Base-by-base conservation (phyloP, 2,329 filamentous ascomycete genomes). In the Fusarium xyrophilum region DNA sequence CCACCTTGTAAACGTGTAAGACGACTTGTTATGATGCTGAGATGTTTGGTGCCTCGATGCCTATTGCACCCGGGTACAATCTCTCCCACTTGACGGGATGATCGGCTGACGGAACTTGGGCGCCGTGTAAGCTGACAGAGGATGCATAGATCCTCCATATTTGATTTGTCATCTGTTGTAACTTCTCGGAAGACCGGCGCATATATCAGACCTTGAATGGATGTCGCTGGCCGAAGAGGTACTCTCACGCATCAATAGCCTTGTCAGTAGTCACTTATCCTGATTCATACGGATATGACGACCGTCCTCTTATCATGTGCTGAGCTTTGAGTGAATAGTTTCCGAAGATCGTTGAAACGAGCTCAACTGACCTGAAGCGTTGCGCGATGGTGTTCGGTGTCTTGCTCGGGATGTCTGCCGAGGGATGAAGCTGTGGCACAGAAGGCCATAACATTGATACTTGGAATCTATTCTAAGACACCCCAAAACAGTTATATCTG, bases 271-370 rank as follows among this genome's bases (percentile, higher is more conserved):
- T 44, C 27, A 12, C 10, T 25, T 3, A 15, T 23, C 19, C n/a
- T 14, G 9, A n/a, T 10, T n/a, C 12, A 11, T 17, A 21, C 14
- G 13, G 17, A 19, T 32, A 19, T 12, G 21, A 14, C 12, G 25
- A 3, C 4, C 14, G 1, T 5, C 19, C 4, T 2, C 2, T 7
- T 6, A 15, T 6, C 1, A 1, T 5, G 8, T 19, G 12, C 21
- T n/a, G 2, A 0, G 6, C 1, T 14, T 1, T 4, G 9, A 4
- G 3, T 12, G 17, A 11, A 6, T 19, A 7, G 19, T 14, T 0
- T 19, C 6, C 2, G 1, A 28, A 0, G 3, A 19, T 9, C 35
- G 11, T 7, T 19, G 4, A 30, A 2, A 3, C 17, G 1, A 7
- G 9, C 14, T 28, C 14, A 7, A 14, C 7, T 7, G 33, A 3